phyloP scores from a whole-genome alignment of 2,329 filamentous ascomycete genomes.

The Trichoderma simmonsii region DNA sequence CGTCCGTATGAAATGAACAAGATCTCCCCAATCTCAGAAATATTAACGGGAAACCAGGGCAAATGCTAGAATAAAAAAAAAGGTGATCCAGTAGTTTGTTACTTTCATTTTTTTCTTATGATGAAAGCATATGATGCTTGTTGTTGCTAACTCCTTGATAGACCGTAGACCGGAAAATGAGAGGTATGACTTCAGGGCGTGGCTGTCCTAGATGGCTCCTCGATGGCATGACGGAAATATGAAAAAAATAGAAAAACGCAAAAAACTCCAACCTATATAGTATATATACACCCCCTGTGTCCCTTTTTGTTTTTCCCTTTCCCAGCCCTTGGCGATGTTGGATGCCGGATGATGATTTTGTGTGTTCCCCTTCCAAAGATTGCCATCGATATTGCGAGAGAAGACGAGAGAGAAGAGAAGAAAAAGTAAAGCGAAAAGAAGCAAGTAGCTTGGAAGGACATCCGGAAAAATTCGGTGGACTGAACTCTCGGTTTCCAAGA shows the following conservation, averaged over 20 bases:
- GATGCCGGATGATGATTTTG: constrained; percentile 14
- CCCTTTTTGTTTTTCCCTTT: constrained; percentile 7
- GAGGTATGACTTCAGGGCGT: constrained; percentile 1
- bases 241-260: not conserved
- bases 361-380: constrained; percentile 17
- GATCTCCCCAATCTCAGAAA: not conserved
- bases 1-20: not conserved
- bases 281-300: constrained; percentile 16
- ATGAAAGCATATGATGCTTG: constrained; percentile 6
- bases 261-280: constrained; percentile 20
- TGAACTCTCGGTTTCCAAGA: not conserved
- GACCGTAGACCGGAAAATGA: not conserved
- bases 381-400: constrained; percentile 14
- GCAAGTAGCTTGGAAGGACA: not conserved
- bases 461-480: not conserved
- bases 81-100: not conserved
- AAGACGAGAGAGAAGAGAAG: constrained; percentile 3
- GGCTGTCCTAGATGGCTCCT: constrained; percentile 11
- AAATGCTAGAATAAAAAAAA: not conserved
- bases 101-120: not conserved
- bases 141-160: constrained; percentile 3
- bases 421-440: not conserved
- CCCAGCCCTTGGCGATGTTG: constrained; percentile 16
- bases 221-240: not conserved
- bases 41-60: not conserved